A percentile compares a stretch with the other conserved stretches of the same genome.
These are phyloP conservation scores for Fusarium cyanostomum DNA, from an alignment of 2,329 filamentous ascomycete species.

Conservation along the genomic window DNA sequence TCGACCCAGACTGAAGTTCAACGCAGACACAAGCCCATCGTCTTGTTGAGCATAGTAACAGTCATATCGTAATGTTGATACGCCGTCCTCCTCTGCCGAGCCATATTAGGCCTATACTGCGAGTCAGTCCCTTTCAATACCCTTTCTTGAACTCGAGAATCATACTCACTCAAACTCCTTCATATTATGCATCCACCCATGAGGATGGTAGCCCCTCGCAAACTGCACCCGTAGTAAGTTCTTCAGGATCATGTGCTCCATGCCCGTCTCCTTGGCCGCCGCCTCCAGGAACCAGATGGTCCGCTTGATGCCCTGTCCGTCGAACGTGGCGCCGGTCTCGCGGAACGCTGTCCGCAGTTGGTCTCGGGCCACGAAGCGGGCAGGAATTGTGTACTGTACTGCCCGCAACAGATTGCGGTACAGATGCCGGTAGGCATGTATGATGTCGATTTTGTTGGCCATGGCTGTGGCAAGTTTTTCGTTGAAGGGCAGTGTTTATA, in stretches of 20 bases:
- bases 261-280: slow-evolving; percentile 68
- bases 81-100: slow-evolving; percentile 43
- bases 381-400: slow-evolving; percentile 75
- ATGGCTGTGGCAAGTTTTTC: slow-evolving; percentile 22
- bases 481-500: background rate
- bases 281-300: slow-evolving; percentile 76
- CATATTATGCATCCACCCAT: slow-evolving; percentile 25
- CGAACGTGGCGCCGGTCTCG: slow-evolving; percentile 54
- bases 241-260: slow-evolving; percentile 78
- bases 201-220: slow-evolving; percentile 14
- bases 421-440: slow-evolving; percentile 75
- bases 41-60: slow-evolving; percentile 77
- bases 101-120: slow-evolving; percentile 28
- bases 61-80: slow-evolving; percentile 75
- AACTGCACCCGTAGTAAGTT: slow-evolving; percentile 63
- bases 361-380: slow-evolving; percentile 69
- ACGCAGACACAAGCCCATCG: slow-evolving; percentile 72
- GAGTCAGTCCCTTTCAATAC: background rate
- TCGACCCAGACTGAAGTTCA: slow-evolving; percentile 8
- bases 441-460: slow-evolving; percentile 53
- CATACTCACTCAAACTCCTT: slow-evolving; percentile 41
- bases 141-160: background rate
- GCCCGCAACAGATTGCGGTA: slow-evolving; percentile 74
- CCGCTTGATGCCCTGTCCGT: slow-evolving; percentile 64
- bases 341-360: slow-evolving; percentile 69